Evolutionary conservation across 75 land plant genomes (phyloP).

Genomic region (Ceratopteris richardii): DNA sequence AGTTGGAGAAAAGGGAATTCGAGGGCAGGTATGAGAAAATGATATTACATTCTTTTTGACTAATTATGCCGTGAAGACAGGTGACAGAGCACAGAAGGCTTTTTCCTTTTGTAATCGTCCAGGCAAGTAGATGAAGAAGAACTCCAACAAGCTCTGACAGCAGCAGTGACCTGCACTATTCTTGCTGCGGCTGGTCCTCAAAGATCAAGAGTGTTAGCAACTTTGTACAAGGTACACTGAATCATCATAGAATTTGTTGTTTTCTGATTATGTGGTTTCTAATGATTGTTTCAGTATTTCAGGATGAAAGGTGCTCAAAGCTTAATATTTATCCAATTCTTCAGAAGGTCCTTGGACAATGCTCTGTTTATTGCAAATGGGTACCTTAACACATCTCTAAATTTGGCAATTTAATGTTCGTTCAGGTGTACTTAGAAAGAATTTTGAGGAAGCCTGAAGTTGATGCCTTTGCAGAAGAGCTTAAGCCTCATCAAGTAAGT

Average conservation of each 20-base stretch:
- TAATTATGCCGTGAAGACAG: background rate
- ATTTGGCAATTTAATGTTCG: background rate
- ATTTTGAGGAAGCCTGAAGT: constrained; percentile 96
- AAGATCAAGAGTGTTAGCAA: constrained; percentile 95
- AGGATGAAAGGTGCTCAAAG: constrained; percentile 99
- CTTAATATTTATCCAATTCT: constrained; percentile 93
- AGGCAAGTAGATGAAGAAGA: constrained; percentile 91
- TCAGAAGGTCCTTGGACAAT: constrained; percentile 65
- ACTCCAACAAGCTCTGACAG: constrained; percentile 88
- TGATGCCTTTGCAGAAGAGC: constrained; percentile 95
- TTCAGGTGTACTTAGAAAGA: constrained; percentile 88
- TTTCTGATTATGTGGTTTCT: background rate
- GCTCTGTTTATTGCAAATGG: background rate
- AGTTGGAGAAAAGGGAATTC: constrained; percentile 90
- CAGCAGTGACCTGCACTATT: constrained; percentile 98
- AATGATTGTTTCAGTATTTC: background rate
- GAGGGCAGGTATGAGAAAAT: constrained; percentile 70
- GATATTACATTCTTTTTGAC: background rate
- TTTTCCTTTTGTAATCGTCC: background rate
- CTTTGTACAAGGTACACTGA: constrained; percentile 72
- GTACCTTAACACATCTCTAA: background rate
- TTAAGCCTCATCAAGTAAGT: constrained; percentile 87
- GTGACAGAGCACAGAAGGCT: background rate
- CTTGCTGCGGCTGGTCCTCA: constrained; percentile 99
- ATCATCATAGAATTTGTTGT: background rate